Evolutionary conservation across 345 rosid species (phyloP).

Genomic region (Gossypium herbaceum): DNA sequence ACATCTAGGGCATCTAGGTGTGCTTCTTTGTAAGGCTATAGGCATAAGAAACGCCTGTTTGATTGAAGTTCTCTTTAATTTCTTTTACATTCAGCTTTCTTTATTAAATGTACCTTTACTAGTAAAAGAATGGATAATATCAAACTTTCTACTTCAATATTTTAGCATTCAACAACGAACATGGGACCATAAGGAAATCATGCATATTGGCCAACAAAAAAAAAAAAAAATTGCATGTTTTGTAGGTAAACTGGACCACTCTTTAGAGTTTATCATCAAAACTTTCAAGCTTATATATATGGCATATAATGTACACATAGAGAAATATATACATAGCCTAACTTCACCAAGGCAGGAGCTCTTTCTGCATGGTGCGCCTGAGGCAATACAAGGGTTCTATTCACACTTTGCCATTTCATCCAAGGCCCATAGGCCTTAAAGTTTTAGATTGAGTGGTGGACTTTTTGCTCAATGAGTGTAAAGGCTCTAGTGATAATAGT

Average conservation of each 20-base stretch:
- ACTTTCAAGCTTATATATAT: background rate
- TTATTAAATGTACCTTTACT: background rate
- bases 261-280: background rate
- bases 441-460: background rate
- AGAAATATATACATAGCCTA: background rate
- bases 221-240: background rate
- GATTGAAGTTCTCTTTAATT: background rate
- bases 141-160: background rate
- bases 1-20: background rate
- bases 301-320: background rate
- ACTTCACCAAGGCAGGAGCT: background rate
- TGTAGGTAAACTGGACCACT: background rate
- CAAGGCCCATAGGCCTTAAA: background rate
- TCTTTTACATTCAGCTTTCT: background rate
- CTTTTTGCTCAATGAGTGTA: background rate
- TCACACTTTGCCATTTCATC: background rate
- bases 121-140: background rate
- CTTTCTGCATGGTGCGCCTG: background rate
- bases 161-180: background rate
- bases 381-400: background rate
- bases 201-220: background rate
- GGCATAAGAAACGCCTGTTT: background rate
- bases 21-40: background rate
- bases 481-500: background rate
- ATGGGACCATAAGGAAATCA: background rate